phyloP scores from a whole-genome alignment of 2,329 filamentous ascomycete genomes.

The Aspergillus cejpii region DNA sequence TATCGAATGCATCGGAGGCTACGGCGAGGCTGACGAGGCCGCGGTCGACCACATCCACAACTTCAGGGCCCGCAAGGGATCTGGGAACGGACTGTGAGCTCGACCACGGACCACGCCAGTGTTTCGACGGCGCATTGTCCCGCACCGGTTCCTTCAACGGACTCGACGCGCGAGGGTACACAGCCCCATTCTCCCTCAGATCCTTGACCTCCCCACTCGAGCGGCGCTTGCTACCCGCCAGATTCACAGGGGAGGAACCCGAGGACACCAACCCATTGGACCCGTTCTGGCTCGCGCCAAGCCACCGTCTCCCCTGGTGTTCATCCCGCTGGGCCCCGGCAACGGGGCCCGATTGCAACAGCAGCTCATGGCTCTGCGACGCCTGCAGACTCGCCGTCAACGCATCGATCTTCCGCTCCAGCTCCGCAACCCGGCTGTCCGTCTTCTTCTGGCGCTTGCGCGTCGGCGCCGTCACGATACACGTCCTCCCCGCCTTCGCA shows the following conservation, averaged over 20 bases:
- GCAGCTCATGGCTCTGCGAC: slow-evolving; percentile 25
- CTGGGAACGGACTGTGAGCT: slow-evolving; percentile 13
- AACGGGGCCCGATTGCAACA: slow-evolving; percentile 12
- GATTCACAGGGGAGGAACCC: slow-evolving; percentile 2
- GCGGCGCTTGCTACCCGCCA: slow-evolving; percentile 28
- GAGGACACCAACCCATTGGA: slow-evolving; percentile 3
- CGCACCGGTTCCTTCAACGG: slow-evolving; percentile 18
- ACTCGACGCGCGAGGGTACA: slow-evolving; percentile 9
- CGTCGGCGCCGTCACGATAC: slow-evolving; percentile 66
- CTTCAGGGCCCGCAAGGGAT: slow-evolving; percentile 17
- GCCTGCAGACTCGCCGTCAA: slow-evolving; percentile 73
- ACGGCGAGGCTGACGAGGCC: slow-evolving; percentile 47
- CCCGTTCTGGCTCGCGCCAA: slow-evolving; percentile 15
- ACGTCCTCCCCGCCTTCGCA: slow-evolving; percentile 69
- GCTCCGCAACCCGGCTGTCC: slow-evolving; percentile 77
- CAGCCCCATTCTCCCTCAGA: slow-evolving; percentile 1
- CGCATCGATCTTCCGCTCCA: slow-evolving; percentile 89
- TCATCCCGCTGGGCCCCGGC: slow-evolving; percentile 34
- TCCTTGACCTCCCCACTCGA: slow-evolving; percentile 28
- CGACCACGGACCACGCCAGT: slow-evolving; percentile 20
- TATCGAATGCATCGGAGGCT: slow-evolving; percentile 52
- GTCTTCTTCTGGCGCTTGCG: slow-evolving; percentile 87
- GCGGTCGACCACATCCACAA: slow-evolving; percentile 45
- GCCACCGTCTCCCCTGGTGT: slow-evolving; percentile 31
- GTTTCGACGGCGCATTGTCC: slow-evolving; percentile 11